phyloP scores from a whole-genome alignment of 495 filamentous ascomycete genomes.

The Chaetomium tenue region DNA sequence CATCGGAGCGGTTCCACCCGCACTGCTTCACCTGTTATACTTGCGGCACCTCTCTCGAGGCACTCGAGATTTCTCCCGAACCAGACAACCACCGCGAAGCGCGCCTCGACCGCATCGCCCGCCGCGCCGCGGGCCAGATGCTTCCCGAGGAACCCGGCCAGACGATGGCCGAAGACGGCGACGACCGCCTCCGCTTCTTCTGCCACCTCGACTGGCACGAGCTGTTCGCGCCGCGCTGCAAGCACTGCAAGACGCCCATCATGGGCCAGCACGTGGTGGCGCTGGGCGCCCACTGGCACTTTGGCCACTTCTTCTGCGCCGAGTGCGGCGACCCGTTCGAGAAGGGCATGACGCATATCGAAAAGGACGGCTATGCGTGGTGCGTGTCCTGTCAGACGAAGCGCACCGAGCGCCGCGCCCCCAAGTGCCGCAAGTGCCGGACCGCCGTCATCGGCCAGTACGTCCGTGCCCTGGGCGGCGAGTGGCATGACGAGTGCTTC shows the following conservation, averaged over 20 bases:
- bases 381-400: slow-evolving; percentile 91
- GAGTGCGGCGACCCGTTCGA: slow-evolving; percentile 97
- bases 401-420: slow-evolving; percentile 65
- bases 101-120: slow-evolving; percentile 66
- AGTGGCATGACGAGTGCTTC: slow-evolving; percentile 96
- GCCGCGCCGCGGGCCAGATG: slow-evolving; percentile 58
- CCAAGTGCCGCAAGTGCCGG: slow-evolving; percentile 83
- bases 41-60: slow-evolving; percentile 85
- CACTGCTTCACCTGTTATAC: slow-evolving; percentile 89
- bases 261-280: slow-evolving; percentile 93
- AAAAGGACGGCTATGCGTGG: slow-evolving; percentile 99
- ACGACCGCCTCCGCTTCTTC: slow-evolving; percentile 75
- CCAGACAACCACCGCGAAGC: slow-evolving; percentile 66
- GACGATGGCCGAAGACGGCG: slow-evolving; percentile 65
- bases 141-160: slow-evolving; percentile 54
- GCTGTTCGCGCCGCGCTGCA: slow-evolving; percentile 85
- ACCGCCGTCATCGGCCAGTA: slow-evolving; percentile 83
- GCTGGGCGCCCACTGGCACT: slow-evolving; percentile 92
- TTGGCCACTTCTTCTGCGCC: slow-evolving; percentile 98
- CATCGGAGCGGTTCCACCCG: slow-evolving; percentile 76
- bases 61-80: slow-evolving; percentile 93
- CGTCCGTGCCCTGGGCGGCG: slow-evolving; percentile 78
- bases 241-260: slow-evolving; percentile 97
- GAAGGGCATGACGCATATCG: slow-evolving; percentile 79
- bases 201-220: slow-evolving; percentile 99